A percentile compares a stretch with the other conserved stretches of the same genome.
phyloP scores from a whole-genome alignment of 2,329 filamentous ascomycete species.

The Plenodomus biglobosus region DNA sequence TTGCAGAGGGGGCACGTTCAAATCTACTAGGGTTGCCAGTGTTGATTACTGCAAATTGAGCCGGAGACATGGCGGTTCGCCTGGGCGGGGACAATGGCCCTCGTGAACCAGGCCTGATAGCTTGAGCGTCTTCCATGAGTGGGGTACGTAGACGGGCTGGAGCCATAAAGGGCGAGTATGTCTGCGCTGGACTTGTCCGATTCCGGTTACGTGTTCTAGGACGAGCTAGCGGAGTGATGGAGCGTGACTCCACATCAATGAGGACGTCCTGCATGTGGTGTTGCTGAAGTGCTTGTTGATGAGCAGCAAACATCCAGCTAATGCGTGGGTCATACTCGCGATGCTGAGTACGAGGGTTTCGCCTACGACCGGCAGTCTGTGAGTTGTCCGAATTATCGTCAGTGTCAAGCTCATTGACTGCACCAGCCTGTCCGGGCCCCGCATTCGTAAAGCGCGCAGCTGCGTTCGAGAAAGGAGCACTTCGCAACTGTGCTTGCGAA shows the following conservation, averaged over 20 bases:
- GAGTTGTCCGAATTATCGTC: constrained; percentile 47
- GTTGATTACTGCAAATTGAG: constrained; percentile 16
- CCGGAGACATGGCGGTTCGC: constrained; percentile 27
- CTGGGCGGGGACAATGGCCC: constrained; percentile 36
- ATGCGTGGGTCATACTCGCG: constrained; percentile 46
- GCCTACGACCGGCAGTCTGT: constrained; percentile 29
- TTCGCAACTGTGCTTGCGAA: constrained; percentile 41
- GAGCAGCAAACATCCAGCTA: constrained; percentile 47
- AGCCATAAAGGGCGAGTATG: constrained; percentile 40
- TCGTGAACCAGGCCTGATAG: constrained; percentile 22
- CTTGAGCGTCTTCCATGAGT: constrained; percentile 35
- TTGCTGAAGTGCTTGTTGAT: constrained; percentile 43
- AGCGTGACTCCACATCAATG: constrained; percentile 42
- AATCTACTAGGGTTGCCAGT: constrained; percentile 16
- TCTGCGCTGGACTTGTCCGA: constrained; percentile 39
- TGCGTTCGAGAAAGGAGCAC: constrained; percentile 24
- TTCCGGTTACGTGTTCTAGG: constrained; percentile 45
- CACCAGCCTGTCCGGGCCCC: constrained; percentile 23
- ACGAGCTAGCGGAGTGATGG: constrained; percentile 44
- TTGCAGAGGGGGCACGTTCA: constrained; percentile 32
- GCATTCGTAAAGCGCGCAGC: constrained; percentile 30
- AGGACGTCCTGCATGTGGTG: constrained; percentile 35
- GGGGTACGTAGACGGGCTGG: constrained; percentile 41
- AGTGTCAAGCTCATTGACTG: constrained; percentile 36
- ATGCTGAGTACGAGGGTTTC: constrained; percentile 27